phyloP scores from a whole-genome alignment of 1,284 basidiomycete species.

The Veloboletus limbatus region DNA sequence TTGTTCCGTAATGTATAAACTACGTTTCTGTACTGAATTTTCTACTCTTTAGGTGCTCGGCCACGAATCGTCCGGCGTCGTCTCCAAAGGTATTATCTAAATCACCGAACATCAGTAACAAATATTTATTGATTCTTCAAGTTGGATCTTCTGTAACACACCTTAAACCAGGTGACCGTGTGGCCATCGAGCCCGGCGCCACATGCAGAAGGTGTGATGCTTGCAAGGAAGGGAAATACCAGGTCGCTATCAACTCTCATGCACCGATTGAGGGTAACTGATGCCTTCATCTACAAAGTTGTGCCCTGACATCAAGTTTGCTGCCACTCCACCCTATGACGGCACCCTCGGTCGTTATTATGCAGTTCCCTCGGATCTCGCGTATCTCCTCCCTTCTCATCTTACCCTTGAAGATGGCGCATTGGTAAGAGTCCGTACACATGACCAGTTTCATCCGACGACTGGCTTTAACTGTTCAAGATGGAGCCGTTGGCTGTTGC shows the following conservation, averaged over 20 bases:
- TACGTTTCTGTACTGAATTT: conserved; percentile 2
- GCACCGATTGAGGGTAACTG: not conserved
- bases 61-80: conserved; percentile 56
- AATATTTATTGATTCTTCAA: conserved; percentile 10
- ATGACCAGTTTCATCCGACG: not conserved
- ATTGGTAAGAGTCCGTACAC: conserved; percentile 50
- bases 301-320: conserved; percentile 78
- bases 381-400: conserved; percentile 69
- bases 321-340: conserved; percentile 88
- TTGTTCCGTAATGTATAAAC: conserved; percentile 2
- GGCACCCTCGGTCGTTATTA: conserved; percentile 87
- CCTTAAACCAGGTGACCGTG: conserved; percentile 80
- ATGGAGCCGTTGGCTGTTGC: conserved; percentile 95
- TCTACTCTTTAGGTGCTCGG: conserved; percentile 45
- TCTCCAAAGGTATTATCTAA: conserved; percentile 34
- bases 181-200: conserved; percentile 83
- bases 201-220: conserved; percentile 70
- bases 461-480: conserved; percentile 37
- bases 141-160: conserved; percentile 33
- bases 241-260: conserved; percentile 45
- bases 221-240: conserved; percentile 79
- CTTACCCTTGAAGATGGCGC: conserved; percentile 82
- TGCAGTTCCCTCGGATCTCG: conserved; percentile 69
- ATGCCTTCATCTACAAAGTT: conserved; percentile 42
- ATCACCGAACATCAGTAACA: not conserved